Percentiles rank a stretch among this genome's conserved stretches.
Conservation (phyloP, 352 stramenopile genomes). For the Thraustotheca clavata region DNA sequence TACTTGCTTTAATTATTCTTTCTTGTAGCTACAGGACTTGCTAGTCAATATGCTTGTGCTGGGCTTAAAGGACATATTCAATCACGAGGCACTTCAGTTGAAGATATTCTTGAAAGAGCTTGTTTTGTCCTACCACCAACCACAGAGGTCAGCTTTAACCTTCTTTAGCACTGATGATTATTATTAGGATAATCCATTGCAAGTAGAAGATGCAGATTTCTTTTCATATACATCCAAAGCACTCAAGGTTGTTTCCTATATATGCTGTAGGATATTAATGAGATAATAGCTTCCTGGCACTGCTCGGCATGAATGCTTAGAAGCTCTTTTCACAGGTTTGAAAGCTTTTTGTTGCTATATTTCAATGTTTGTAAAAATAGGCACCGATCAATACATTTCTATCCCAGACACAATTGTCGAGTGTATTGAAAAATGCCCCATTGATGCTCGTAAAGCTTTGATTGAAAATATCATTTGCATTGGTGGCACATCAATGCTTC, state of each 20-base stretch:
- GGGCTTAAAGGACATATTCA: not conserved
- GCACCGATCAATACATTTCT: conserved; percentile 31
- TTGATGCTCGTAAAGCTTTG: conserved; percentile 58
- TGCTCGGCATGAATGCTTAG: conserved; percentile 21
- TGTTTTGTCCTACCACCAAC: conserved; percentile 58
- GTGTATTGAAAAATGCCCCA: conserved; percentile 40
- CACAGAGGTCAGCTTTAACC: not conserved
- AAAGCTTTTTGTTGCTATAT: not conserved
- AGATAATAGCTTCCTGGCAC: conserved; percentile 22
- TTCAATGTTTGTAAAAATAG: conserved; percentile 20
- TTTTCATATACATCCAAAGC: conserved; percentile 30
- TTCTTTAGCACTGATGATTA: not conserved
- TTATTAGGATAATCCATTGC: not conserved
- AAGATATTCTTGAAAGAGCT: conserved; percentile 64
- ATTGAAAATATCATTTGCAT: conserved; percentile 69
- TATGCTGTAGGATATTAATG: not conserved
- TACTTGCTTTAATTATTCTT: not conserved
- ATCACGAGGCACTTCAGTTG: conserved; percentile 15
- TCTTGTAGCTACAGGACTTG: conserved; percentile 12
- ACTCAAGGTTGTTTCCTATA: conserved; percentile 27
- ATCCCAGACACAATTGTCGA: conserved; percentile 50
- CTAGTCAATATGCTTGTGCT: not conserved
- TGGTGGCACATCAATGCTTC: conserved; percentile 68
- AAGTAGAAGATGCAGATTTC: conserved; percentile 36
- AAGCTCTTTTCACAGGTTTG: conserved; percentile 28